A percentile compares a stretch with the other conserved stretches of the same genome.
These are phyloP conservation scores for Adenanthera pavonina DNA, from an alignment of 306 rosid species.

Conservation along the genomic window DNA sequence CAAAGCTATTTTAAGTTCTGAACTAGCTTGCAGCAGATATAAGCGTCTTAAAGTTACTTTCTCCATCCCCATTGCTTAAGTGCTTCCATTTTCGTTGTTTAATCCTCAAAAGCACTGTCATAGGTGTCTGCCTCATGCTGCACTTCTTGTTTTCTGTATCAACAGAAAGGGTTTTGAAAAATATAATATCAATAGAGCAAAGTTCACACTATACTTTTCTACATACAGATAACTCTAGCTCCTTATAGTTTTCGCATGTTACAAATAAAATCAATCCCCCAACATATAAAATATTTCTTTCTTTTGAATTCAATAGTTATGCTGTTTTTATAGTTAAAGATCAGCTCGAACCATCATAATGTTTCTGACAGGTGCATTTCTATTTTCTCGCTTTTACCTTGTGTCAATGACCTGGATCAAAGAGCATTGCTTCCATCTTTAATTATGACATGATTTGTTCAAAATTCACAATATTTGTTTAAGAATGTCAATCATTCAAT, in stretches of 20 bases:
- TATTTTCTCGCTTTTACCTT: not conserved
- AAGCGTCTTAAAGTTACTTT: not conserved
- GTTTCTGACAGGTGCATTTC: not conserved
- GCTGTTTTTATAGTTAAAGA: not conserved
- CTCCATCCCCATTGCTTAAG: slow-evolving; percentile 17
- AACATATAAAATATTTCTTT: not conserved
- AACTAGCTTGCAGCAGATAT: slow-evolving; percentile 19
- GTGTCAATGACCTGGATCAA: not conserved
- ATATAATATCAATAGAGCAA: not conserved
- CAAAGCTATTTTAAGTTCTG: slow-evolving; percentile 18
- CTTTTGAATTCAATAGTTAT: slow-evolving; percentile 1
- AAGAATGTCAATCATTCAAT: not conserved
- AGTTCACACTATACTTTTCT: not conserved
- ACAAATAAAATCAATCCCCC: not conserved
- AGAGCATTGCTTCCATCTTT: not conserved
- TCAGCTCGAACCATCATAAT: not conserved
- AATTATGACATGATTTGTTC: slow-evolving; percentile 6
- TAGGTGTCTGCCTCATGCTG: slow-evolving; percentile 14
- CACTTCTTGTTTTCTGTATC: slow-evolving; percentile 32
- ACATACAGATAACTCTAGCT: not conserved
- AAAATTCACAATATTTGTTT: not conserved
- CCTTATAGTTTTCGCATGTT: not conserved
- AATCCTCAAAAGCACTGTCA: not conserved
- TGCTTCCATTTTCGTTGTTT: not conserved
- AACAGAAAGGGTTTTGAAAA: slow-evolving; percentile 1